These are phyloP conservation scores for Cryptosporidium ubiquitum DNA, from an alignment of 169 alveolate species.

Conservation along the genomic window DNA sequence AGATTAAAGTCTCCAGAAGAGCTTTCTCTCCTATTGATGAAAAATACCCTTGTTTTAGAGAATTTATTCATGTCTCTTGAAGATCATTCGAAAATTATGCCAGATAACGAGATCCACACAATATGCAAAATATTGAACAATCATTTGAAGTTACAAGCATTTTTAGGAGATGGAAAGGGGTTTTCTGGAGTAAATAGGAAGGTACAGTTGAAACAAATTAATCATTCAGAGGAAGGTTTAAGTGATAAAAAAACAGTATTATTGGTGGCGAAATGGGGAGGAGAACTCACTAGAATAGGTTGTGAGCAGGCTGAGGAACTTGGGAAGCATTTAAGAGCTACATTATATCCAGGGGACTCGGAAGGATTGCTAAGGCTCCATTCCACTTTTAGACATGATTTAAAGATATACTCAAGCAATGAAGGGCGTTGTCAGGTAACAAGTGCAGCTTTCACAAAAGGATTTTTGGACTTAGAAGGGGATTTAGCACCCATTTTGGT, in stretches of 20 bases:
- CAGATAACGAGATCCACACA: conserved; percentile 45
- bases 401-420: conserved; percentile 95
- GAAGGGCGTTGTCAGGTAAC: conserved; percentile 98
- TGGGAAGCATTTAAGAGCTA: conserved; percentile 89
- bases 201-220: conserved; percentile 91
- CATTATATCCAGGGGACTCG: conserved; percentile 92
- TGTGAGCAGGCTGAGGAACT: conserved; percentile 91
- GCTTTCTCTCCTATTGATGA: conserved; percentile 79
- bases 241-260: conserved; percentile 77
- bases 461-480: conserved; percentile 95
- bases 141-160: conserved; percentile 85
- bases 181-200: conserved; percentile 96
- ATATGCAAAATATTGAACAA: conserved; percentile 66
- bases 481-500: conserved; percentile 96
- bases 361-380: conserved; percentile 96
- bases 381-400: conserved; percentile 97
- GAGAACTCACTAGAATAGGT: conserved; percentile 96
- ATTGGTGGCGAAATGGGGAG: conserved; percentile 99
- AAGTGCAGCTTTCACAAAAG: conserved; percentile 98
- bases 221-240: conserved; percentile 75
- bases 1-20: conserved; percentile 94
- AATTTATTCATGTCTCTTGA: conserved; percentile 74
- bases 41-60: conserved; percentile 74
- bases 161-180: conserved; percentile 92
- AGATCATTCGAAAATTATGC: conserved; percentile 73